Base-by-base conservation (phyloP, 148 eudicot species). In the Camellia granthamiana region DNA sequence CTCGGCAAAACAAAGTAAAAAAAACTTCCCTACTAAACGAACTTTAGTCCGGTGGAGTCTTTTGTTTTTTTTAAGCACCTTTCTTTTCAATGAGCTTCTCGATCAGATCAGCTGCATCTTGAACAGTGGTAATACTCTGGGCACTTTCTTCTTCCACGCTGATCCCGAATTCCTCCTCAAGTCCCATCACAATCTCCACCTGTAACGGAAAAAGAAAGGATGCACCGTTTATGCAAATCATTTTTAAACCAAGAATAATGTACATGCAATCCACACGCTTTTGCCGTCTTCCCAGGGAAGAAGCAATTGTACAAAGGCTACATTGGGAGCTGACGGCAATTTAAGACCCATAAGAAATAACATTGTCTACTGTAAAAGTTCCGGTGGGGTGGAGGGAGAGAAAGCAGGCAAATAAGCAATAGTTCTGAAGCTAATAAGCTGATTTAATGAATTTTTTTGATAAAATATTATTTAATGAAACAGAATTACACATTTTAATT, bases 171-270 rank as follows among this genome's bases (percentile, higher is more conserved):
- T 65, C 87, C 83, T 87, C 90, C 66, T 87, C 90, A 6, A 87
- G 84, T 65, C 83, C 90, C 90, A 87, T 87, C 61, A 87, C 87
- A 68, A 87, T 85, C 72, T 87, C 90, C 60, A 87, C 90, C 90
- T 87, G 83, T 19, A 21, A 1, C 2, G 14, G 42, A 62, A 54
- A 14, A 69, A 18, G 46, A 14, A 23, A 44, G 44, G 76, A 15
- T 10, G 44, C 13, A 13, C 15, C 0, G 5, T 6, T 72, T 3
- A 3, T 7, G 14, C 30, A 7, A 54, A 11, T 38, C 44, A 72
- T 54, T 23, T 21, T 38, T 18, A 4, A 72, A 52, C 38, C 38
- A 30, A 30, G 38, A 30, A 30, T 1, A 30, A 30, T 30, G 38
- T 30, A 30, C 38, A 30, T 30, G 38, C 38, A 30, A 19, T 3